These are phyloP conservation scores for Sphagnum magellanicum DNA, from an alignment of 228 moss, liverwort and hornwort species.

Conservation along the genomic window DNA sequence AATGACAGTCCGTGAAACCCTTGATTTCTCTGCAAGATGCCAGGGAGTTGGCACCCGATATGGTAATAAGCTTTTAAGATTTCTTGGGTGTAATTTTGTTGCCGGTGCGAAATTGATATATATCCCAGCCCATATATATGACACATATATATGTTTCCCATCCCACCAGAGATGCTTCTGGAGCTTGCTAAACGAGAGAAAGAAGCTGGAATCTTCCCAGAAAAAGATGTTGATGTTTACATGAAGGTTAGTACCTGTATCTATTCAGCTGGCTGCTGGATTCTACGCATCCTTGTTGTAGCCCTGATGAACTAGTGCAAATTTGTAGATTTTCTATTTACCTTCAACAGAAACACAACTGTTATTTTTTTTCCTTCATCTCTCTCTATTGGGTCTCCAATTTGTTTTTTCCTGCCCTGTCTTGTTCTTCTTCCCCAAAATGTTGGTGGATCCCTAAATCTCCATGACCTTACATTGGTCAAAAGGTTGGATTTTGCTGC, in stretches of 20 bases:
- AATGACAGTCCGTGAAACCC: conserved; percentile 59
- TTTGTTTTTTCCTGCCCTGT: neutral
- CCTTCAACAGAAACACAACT: neutral
- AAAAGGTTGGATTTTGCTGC: neutral
- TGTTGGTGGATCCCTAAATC: no score
- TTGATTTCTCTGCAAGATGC: conserved; percentile 58
- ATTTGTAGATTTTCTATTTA: neutral
- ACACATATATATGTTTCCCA: neutral
- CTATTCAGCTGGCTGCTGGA: neutral
- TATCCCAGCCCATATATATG: neutral
- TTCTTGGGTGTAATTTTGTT: neutral
- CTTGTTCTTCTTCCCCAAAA: no score
- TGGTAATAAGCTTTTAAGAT: conserved; percentile 13
- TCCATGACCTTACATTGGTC: no score
- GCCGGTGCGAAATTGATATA: neutral
- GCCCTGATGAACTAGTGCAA: no score
- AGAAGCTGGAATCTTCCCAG: conserved; percentile 63
- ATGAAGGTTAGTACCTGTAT: conserved; percentile 37
- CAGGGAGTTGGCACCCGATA: conserved; percentile 60
- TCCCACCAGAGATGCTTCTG: conserved; percentile 39
- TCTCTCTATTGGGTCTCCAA: neutral
- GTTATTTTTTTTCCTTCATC: neutral
- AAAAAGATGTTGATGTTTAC: conserved; percentile 54
- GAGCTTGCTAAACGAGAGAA: conserved; percentile 58
- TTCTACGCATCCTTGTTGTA: no score